These are phyloP conservation scores for Microdochium trichocladiopsis DNA, from an alignment of 2,329 filamentous ascomycete genomes.

Conservation along the genomic window DNA sequence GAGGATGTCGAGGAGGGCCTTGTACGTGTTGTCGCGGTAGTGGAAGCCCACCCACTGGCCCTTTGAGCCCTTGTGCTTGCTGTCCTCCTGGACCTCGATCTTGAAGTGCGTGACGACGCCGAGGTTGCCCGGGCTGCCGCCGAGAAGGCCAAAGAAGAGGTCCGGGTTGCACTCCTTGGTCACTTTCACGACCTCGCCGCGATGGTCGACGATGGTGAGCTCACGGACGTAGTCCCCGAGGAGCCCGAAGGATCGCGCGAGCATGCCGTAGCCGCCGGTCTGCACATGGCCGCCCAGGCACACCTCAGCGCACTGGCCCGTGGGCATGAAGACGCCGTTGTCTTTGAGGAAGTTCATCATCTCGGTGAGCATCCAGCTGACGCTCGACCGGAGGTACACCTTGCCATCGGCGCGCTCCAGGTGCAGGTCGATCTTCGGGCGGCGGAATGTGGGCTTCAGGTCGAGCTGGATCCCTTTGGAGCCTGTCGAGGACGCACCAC, in stretches of 20 bases:
- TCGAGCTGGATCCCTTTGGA: conserved; percentile 38
- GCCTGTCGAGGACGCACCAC: conserved; percentile 37
- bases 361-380: conserved; percentile 32
- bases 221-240: conserved; percentile 45
- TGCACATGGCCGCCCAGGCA: conserved; percentile 39
- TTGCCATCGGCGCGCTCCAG: conserved; percentile 7
- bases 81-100: neutral
- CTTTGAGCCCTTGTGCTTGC: conserved; percentile 20
- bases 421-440: conserved; percentile 5
- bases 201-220: conserved; percentile 38
- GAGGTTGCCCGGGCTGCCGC: conserved; percentile 51
- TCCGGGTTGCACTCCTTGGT: conserved; percentile 40
- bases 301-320: conserved; percentile 37
- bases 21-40: conserved; percentile 29
- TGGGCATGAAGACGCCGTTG: conserved; percentile 34
- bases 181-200: conserved; percentile 36
- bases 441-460: conserved; percentile 28
- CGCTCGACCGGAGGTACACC: conserved; percentile 27
- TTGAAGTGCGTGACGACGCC: conserved; percentile 42
- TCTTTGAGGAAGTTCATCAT: conserved; percentile 32
- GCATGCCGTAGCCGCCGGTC: conserved; percentile 39
- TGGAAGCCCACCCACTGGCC: conserved; percentile 33
- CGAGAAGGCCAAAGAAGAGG: conserved; percentile 51
- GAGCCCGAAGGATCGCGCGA: conserved; percentile 42
- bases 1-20: conserved; percentile 28